Evolutionary conservation across 345 rosid genomes (phyloP), one percentile per base, ranked within the genome.

Genomic region (Microthlaspi erraticum): DNA sequence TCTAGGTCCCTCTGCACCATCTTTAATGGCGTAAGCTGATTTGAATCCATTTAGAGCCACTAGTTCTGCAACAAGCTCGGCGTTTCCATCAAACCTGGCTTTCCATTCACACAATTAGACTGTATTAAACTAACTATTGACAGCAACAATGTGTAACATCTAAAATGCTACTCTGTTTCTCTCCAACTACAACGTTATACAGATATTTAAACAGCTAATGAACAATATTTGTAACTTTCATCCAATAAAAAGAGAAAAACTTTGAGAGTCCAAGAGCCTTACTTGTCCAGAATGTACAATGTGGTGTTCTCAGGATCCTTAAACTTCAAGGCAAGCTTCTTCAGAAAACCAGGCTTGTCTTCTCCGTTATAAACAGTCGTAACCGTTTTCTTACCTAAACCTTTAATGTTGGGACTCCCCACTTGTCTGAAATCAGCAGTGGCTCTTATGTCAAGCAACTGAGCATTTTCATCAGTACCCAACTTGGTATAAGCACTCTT

Each of bases 221-320:
- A n/a, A n/a, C n/a, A n/a, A n/a, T n/a, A 56, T 34, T 20, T 42
- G 5, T 14, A 41, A 45, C 60, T 62, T n/a, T 60, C 50, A 36
- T 44, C 46, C 61, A 61, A 20, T 5, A 16, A 9, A 63, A 10
- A 23, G 1, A 14, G 39, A 8, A 12, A 52, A 23, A 33, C 1
- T 14, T 23, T 8, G 32, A 61, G 46, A 32, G 53, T 29, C 58
- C 32, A 8, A 62, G 45, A 75, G 77, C 38, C 88, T 85, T 94
- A 94, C 99, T 94, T 94, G 89, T 94, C 78, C n/a, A 94, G 85
- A 66, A 94, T 79, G 86, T 83, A 87, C 80, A 94, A 78, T 76
- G 88, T 94, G 49, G 89, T 89, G 68, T 80, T 89, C 36, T 83
- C 87, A 60, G 99, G 92, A 49, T 91, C 85, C 79, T 85, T 94